Percentiles rank a stretch among this genome's conserved stretches.
phyloP scores from a whole-genome alignment of 1,284 basidiomycete genomes.

The Exobasidium rhododendri region DNA sequence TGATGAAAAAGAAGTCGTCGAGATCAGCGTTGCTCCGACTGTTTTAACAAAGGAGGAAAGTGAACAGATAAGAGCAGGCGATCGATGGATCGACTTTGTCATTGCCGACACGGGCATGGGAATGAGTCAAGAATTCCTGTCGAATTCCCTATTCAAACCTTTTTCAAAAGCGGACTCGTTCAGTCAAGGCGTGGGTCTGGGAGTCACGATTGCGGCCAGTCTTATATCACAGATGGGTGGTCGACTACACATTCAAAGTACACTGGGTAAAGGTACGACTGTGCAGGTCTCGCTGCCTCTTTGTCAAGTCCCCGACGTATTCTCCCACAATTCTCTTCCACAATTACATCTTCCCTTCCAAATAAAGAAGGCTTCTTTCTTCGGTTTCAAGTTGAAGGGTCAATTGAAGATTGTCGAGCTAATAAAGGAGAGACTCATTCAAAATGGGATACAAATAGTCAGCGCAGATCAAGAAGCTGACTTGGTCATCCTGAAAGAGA shows the following conservation, averaged over 20 bases:
- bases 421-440: not conserved
- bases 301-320: conserved; percentile 2
- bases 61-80: not conserved
- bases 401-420: not conserved
- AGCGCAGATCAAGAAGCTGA: conserved; percentile 8
- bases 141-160: conserved; percentile 17
- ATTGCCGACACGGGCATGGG: conserved; percentile 20
- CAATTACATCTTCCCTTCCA: not conserved
- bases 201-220: conserved; percentile 38
- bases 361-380: conserved; percentile 7
- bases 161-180: conserved; percentile 39
- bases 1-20: conserved; percentile 13
- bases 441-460: conserved; percentile 10
- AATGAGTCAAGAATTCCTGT: conserved; percentile 17
- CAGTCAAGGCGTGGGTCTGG: conserved; percentile 36
- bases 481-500: conserved; percentile 16
- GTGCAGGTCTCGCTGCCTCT: conserved; percentile 32
- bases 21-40: conserved; percentile 11
- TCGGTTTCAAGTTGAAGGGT: conserved; percentile 12
- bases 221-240: conserved; percentile 31
- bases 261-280: conserved; percentile 30
- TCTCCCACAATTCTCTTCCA: not conserved
- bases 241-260: conserved; percentile 28
- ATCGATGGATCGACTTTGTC: conserved; percentile 13
- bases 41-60: not conserved